phyloP scores from a whole-genome alignment of 129 eudicot species.

The Centaurea solstitialis region DNA sequence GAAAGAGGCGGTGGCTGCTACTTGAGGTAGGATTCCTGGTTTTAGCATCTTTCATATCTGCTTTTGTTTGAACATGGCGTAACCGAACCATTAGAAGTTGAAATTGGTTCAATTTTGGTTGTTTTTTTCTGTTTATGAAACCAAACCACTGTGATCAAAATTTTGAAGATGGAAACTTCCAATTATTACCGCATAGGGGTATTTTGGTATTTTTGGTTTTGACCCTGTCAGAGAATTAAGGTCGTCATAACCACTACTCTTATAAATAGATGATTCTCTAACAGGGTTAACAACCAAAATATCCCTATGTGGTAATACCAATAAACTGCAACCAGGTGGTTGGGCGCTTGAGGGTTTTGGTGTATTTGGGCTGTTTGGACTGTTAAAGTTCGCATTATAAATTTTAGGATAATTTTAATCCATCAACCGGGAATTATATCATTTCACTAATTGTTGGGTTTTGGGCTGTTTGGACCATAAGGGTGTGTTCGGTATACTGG shows the following conservation, averaged over 20 bases:
- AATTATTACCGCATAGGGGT: too few species aligned
- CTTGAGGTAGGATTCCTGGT: conserved; percentile 53
- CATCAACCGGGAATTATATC: background rate
- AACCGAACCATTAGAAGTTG: background rate
- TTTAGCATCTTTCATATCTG: background rate
- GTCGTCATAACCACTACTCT: too few species aligned
- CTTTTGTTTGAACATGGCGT: background rate
- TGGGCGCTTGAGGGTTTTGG: background rate
- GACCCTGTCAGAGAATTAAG: too few species aligned
- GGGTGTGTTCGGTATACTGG: too few species aligned
- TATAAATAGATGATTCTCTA: too few species aligned
- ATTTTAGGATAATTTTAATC: background rate
- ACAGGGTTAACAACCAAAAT: too few species aligned
- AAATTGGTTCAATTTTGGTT: background rate
- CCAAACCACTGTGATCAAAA: background rate
- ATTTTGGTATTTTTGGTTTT: too few species aligned
- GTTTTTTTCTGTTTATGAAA: background rate
- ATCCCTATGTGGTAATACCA: too few species aligned
- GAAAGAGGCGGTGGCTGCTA: conserved; percentile 91
- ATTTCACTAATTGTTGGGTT: background rate
- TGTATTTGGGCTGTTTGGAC: background rate
- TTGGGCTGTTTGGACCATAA: background rate
- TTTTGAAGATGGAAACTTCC: background rate
- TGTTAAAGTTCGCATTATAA: background rate
- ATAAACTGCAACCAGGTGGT: background rate